Evolutionary conservation across 805 yeast genomes (phyloP), one percentile per base, ranked within the genome.

Genomic region (Saccharomycopsis capsularis): DNA sequence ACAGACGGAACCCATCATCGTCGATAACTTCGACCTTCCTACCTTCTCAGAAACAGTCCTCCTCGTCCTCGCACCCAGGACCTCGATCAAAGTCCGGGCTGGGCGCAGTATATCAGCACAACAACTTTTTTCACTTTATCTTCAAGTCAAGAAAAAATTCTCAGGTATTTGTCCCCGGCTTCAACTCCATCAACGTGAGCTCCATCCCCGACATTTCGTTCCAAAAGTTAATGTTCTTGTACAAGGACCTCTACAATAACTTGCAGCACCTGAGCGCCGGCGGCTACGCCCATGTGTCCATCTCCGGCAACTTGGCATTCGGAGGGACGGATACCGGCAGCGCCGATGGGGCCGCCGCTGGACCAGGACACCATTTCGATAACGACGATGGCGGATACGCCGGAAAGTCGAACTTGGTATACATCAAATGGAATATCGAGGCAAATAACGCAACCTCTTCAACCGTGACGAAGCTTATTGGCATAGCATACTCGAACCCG

Each of bases 61-160:
- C 4, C 3, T 5, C 24, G 22, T 15, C 23, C 18, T 16, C 19
- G 5, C 15, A 34, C 13, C 7, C 13, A 29, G 39, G n/a, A 35
- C n/a, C n/a, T n/a, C n/a, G n/a, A n/a, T n/a, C n/a, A n/a, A n/a
- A n/a, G n/a, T n/a, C n/a, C n/a, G n/a, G n/a, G n/a, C n/a, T n/a
- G n/a, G 18, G 19, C 6, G 15, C 27, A 24, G 43, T 9, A 16
- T 21, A 42, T 22, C 19, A 30, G 19, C 19, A 36, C n/a, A 40
- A 49, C 24, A 62, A 73, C 25, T 73, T 91, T 9, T 75, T 79
- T 52, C 96, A 89, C 66, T 93, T 90, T 60, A 74, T 89, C 22
- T 90, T 79, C 69, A 89, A 86, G 63, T 77, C 86, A 30, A 81
- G 77, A 51, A 67, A 67, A 21, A 75, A 76, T 49, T 79, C 87